Evolutionary conservation across 1,139 yeast genomes (phyloP), one percentile per base, ranked within the genome.

Genomic region (Geotrichum carabidarum): DNA sequence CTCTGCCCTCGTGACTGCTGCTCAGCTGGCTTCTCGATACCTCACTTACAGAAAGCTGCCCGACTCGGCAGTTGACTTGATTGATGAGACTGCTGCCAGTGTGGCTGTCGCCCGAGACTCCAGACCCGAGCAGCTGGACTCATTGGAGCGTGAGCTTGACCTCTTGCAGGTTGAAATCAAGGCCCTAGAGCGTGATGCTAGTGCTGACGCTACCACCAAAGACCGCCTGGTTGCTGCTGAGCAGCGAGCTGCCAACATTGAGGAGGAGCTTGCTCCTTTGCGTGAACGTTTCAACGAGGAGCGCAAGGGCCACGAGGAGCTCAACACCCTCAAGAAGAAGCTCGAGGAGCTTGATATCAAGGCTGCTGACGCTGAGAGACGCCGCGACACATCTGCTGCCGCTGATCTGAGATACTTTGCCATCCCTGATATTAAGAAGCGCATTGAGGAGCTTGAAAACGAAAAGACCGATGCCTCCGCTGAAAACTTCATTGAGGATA

Each of bases 21-120:
- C 99, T 30, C 96, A 88, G 70, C 76, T 94, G 64, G 99, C 99
- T 34, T 86, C 95, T 47, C 81, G 99, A 63, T 93, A 93, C 69
- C 79, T 93, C 64, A 95, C 99, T 5, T 91, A 91, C 74, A 83
- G 99, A 73, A 87, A 94, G 68, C 78, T 94, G 63, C 99, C 99
- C 6, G 99, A 93, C 71, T 88, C 96, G 15, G 99, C 99, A 0
- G 95, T 93, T 59, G 99, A 93, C 72, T 78, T 93, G 65, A 89
- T 93, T 62, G 99, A 93, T 75, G 97, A 93, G 70, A 81, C 97
- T 8, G 95, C 98, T 51, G 99, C 99, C 1, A 83, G 95, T 56
- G 99, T 93, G 49, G 98, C 98, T 1, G 99, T 93, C 53, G 96
- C 97, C 2, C 83, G 99, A 71, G 99, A 93, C 68, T 91, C 98